A percentile compares a stretch with the other conserved stretches of the same genome.
phyloP scores from a whole-genome alignment of 306 rosid species.

The Alnus rubra region DNA sequence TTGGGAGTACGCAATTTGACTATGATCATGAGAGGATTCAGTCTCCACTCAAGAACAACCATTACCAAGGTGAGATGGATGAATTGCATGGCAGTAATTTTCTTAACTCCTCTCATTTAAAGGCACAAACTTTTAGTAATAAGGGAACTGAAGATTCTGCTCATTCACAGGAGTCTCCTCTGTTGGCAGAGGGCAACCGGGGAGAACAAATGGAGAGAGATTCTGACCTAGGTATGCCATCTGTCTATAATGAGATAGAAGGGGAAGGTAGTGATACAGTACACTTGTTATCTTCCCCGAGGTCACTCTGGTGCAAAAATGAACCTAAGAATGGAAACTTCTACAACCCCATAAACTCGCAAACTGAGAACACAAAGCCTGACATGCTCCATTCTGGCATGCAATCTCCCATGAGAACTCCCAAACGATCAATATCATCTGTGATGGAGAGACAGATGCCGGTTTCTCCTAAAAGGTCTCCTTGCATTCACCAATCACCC shows the following conservation, averaged over 20 bases:
- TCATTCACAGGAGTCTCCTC: constrained; percentile 13
- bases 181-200: neutral
- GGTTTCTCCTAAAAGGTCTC: constrained; percentile 2
- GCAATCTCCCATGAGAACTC: constrained; percentile 2
- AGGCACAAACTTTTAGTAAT: neutral
- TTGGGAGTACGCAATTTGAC: neutral
- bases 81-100: constrained; percentile 13
- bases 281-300: neutral
- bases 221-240: neutral
- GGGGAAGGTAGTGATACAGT: neutral
- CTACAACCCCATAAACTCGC: neutral
- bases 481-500: neutral
- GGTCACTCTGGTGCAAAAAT: neutral
- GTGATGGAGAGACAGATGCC: neutral
- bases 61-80: constrained; percentile 10
- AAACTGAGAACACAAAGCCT: neutral
- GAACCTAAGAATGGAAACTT: neutral
- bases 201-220: neutral
- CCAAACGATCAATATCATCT: neutral
- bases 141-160: constrained; percentile 15
- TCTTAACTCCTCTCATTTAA: neutral
- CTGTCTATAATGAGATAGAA: neutral
- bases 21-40: neutral
- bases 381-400: constrained; percentile 1
- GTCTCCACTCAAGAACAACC: neutral